phyloP scores from a whole-genome alignment of 2,329 filamentous ascomycete species.

The Claviceps sp. region DNA sequence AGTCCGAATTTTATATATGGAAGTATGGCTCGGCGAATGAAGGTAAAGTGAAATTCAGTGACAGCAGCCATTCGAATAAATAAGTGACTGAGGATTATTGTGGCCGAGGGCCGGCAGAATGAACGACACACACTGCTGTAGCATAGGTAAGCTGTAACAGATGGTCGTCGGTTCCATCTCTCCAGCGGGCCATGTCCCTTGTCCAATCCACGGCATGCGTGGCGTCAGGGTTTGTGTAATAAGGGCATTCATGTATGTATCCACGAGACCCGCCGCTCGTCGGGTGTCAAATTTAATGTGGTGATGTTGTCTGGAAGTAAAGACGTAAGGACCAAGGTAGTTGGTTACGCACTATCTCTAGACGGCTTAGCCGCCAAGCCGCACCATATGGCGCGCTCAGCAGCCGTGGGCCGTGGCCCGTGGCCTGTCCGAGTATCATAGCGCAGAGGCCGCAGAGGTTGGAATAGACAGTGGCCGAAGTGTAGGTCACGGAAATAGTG shows the following conservation, averaged over 20 bases:
- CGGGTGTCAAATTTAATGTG: background rate
- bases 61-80: slow-evolving; percentile 1
- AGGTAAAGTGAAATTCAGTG: slow-evolving; percentile 1
- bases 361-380: too few species aligned
- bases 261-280: background rate
- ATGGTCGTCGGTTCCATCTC: background rate
- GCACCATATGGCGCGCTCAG: too few species aligned
- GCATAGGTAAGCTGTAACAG: background rate
- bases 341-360: too few species aligned
- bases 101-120: background rate
- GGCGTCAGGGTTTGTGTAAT: background rate
- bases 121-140: slow-evolving; percentile 3
- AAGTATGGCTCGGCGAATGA: background rate
- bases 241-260: background rate
- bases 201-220: background rate
- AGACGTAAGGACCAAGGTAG: background rate
- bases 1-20: background rate
- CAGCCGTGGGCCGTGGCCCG: too few species aligned
- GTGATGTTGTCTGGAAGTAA: background rate
- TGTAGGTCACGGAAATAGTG: too few species aligned
- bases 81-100: slow-evolving; percentile 6
- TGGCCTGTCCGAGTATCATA: background rate
- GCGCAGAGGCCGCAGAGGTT: background rate
- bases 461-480: background rate
- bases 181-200: background rate